Base-by-base conservation (phyloP, 192 early-diverging fungal species). In the Spinellus fusiger region DNA sequence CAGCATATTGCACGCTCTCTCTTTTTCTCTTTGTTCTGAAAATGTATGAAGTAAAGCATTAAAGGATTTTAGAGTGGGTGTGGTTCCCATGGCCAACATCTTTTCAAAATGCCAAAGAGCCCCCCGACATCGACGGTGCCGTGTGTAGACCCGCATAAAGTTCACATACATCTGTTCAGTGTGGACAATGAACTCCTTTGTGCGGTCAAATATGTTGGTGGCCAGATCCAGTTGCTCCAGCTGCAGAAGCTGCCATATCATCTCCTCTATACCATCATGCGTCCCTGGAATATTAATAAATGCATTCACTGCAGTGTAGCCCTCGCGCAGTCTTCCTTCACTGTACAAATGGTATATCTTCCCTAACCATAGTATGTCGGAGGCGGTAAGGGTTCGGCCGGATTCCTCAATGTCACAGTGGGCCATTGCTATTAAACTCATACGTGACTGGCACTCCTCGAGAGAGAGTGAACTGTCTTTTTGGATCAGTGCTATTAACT, bases 41-140 rank as follows among this genome's bases (percentile, higher is more conserved):
- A 67, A 63, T 25, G 64, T 38, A 16, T 68, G 65, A 5, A 73
- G 40, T 23, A 67, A n/a, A 0, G 61, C 65, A 40, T 62, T 73
- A n/a, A 73, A 73, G 0, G 65, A 32, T 23, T 20, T 27, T 23
- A 32, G 49, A 1, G 47, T 20, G 10, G 65, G 70, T 18, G 13
- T 29, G 6, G 44, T 46, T 0, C 15, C 59, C 3, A n/a, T 40
- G 10, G 25, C 31, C 29, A 67, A 27, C 35, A 73, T 20, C 20
- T 60, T 12, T 44, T 63, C 56, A 54, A 73, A 73, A 18, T 62
- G 27, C 13, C 32, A 16, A 1, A 73, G 49, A 9, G 60, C 65
- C 0, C 40, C 40, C 3, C 35, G 37, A 15, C 59, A 46, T 9
- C 54, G 28, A 25, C 37, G 33, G 6, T 47, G 46, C 15, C 38